Percentiles rank a stretch among this genome's conserved stretches.
Evolutionary conservation across 2,329 filamentous ascomycete species (phyloP).

Genomic region (Microdochium nivale): DNA sequence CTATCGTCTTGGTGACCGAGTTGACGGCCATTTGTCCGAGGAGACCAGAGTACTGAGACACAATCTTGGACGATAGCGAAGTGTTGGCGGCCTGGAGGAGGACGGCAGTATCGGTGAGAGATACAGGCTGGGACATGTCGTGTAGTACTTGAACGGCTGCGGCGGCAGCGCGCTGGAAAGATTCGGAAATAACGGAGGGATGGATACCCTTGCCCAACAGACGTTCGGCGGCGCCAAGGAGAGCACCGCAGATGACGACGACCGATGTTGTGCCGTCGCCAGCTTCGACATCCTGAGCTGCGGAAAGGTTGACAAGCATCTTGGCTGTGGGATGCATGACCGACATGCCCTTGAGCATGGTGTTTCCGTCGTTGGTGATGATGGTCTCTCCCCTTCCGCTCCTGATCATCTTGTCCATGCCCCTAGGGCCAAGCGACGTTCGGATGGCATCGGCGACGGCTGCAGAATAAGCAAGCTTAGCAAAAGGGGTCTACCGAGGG

Average conservation of each 20-base stretch:
- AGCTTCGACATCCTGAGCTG: constrained; percentile 95
- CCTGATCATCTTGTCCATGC: constrained; percentile 99
- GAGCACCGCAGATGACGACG: constrained; percentile 92
- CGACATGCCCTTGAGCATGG: constrained; percentile 98
- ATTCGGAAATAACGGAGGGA: constrained; percentile 93
- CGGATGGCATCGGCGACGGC: constrained; percentile 96
- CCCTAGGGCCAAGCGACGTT: constrained; percentile 90
- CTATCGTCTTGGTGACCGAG: constrained; percentile 90
- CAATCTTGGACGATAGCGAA: constrained; percentile 96
- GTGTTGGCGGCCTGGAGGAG: constrained; percentile 96
- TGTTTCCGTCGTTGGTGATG: constrained; percentile 99
- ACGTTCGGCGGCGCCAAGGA: constrained; percentile 87
- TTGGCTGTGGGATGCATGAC: constrained; percentile 99
- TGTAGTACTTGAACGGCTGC: constrained; percentile 85
- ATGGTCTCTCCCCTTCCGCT: constrained; percentile 94
- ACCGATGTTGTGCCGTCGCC: constrained; percentile 98
- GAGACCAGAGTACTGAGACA: constrained; percentile 90
- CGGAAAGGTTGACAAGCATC: constrained; percentile 96
- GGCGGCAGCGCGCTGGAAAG: constrained; percentile 89
- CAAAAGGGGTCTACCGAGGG: constrained; percentile 2
- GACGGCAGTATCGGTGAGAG: constrained; percentile 76
- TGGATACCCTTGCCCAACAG: constrained; percentile 90
- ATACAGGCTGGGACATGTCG: constrained; percentile 91
- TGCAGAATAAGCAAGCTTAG: constrained; percentile 27
- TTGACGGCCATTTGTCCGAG: constrained; percentile 98